Evolutionary conservation across 2,329 filamentous ascomycete species (phyloP), one percentile per base, ranked within the genome.

Genomic region (Alternaria arborescens): DNA sequence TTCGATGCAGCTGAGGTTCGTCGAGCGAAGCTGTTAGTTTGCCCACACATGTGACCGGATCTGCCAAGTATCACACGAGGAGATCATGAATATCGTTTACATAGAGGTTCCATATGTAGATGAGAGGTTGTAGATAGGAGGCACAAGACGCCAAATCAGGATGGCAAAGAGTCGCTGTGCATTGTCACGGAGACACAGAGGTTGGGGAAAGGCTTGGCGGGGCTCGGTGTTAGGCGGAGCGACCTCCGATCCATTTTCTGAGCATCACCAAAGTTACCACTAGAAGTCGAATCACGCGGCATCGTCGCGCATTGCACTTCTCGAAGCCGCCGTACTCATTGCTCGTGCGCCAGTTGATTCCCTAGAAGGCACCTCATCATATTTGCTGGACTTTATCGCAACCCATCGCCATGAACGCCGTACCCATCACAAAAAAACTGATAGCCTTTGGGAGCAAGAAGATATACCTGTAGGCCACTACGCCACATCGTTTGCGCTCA

Each of bases 401-500:
- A 22, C 22, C 11, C 38, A n/a, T 41, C 38, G 18, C 54, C 54
- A 76, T 77, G 71, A 70, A 74, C 60, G 62, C 69, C n/a, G 62
- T 74, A 59, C 67, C 69, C 24, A 73, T 75, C 57, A 66, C 70
- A 47, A 73, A 75, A 60, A 77, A 76, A 67, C 60, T 77, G 44
- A 70, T 77, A 55, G 70, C 71, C 16, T 76, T 78, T 60, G 78
- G 78, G 65, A 79, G 70, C 74, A 82, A 83, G 66, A 78, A 82
- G 69, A 75, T 85, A 58, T 83, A 80, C 68, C 77, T 85, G 82
- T 83, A 77, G n/a, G 78, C 50, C 34, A 30, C 48, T 53, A 48
- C 8, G 38, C 8, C n/a, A 28, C 47, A 30, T 36, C 32, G n/a
- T 47, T 30, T 28, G 36, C 3, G 12, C 11, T 24, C 8, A 38